These are phyloP conservation scores for Tubosaeta sp. DNA, from an alignment of 768 basidiomycete species.

Conservation along the genomic window DNA sequence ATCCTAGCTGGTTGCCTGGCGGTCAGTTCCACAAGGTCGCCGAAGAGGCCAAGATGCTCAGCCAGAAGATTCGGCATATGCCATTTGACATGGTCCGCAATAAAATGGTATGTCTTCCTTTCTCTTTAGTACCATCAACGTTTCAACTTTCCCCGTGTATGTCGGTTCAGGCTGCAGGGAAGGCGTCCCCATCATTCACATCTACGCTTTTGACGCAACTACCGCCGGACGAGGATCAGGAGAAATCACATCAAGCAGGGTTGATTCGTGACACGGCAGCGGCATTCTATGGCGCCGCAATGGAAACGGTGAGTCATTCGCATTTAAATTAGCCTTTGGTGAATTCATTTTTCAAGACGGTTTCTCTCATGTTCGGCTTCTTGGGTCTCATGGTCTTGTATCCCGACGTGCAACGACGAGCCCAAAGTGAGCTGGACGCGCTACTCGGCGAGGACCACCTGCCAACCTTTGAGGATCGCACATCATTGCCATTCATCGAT, in stretches of 20 bases:
- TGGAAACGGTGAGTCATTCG: conserved; percentile 6
- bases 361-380: conserved; percentile 6
- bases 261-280: conserved; percentile 13
- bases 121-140: too few relatives aligned
- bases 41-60: conserved; percentile 2
- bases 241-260: not conserved
- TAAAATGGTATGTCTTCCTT: conserved; percentile 2
- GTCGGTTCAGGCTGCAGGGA: not conserved
- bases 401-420: conserved; percentile 12
- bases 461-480: conserved; percentile 13
- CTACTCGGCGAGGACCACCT: conserved; percentile 7
- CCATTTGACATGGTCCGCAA: conserved; percentile 8
- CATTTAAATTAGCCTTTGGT: not conserved
- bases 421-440: conserved; percentile 9
- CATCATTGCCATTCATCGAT: conserved; percentile 12
- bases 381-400: conserved; percentile 11
- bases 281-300: conserved; percentile 7
- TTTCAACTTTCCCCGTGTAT: too few relatives aligned
- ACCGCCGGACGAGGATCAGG: conserved; percentile 2
- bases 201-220: conserved; percentile 11
- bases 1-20: conserved; percentile 15
- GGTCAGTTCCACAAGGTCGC: conserved; percentile 8
- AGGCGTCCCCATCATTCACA: conserved; percentile 6
- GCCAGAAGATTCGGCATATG: not conserved
- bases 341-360: not conserved